phyloP scores from a whole-genome alignment of 75 land plant species.

The Adiantum capillusveneris region DNA sequence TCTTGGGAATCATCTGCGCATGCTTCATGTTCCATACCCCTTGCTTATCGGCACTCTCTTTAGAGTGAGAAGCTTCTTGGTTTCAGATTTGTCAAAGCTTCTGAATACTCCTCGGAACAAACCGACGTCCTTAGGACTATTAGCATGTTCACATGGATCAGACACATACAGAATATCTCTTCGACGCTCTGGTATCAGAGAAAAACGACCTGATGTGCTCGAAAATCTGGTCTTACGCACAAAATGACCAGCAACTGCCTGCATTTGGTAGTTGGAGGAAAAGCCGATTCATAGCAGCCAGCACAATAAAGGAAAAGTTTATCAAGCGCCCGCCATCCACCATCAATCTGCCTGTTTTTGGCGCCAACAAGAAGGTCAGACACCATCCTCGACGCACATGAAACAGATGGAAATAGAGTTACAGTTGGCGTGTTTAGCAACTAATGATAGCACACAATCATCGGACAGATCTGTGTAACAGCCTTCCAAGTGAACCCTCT shows the following conservation, averaged over 20 bases:
- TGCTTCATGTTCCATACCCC: constrained; percentile 59
- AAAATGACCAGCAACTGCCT: constrained; percentile 49
- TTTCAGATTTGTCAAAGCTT: constrained; percentile 31
- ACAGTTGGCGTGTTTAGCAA: too few relatives aligned
- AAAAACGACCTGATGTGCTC: constrained; percentile 69
- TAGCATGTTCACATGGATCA: constrained; percentile 72
- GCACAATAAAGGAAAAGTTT: constrained; percentile 64
- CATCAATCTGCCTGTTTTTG: constrained; percentile 24
- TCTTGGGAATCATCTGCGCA: constrained; percentile 45
- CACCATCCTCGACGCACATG: constrained; percentile 62
- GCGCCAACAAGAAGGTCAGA: constrained; percentile 26
- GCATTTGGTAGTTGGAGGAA: constrained; percentile 10
- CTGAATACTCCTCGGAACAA: constrained; percentile 51
- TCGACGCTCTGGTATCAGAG: constrained; percentile 37
- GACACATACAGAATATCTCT: constrained; percentile 57
- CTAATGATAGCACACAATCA: constrained; percentile 30
- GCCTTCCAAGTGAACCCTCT: too few relatives aligned
- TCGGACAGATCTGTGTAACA: too few relatives aligned
- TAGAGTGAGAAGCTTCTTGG: constrained; percentile 12
- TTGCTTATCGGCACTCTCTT: too few relatives aligned
- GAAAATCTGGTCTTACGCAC: constrained; percentile 50
- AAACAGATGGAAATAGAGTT: constrained; percentile 67
- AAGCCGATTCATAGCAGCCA: constrained; percentile 29
- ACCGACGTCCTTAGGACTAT: constrained; percentile 34
- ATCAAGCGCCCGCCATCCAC: constrained; percentile 67